Evolutionary conservation across 345 rosid species (phyloP), one percentile per base, ranked within the genome.

Genomic region (Heritiera fomes): DNA sequence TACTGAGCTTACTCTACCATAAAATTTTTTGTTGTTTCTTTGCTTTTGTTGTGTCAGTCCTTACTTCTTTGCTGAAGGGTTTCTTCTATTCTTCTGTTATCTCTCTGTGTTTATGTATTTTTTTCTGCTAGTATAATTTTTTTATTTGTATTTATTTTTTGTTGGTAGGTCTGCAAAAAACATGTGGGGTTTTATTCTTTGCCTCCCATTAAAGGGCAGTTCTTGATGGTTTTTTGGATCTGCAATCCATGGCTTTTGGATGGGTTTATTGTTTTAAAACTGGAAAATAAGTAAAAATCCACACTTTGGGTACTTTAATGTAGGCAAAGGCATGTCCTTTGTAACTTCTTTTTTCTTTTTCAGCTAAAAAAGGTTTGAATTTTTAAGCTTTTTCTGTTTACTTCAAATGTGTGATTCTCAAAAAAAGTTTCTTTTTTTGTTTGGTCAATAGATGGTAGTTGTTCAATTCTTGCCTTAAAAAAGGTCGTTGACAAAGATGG

Each of bases 401-500:
- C 76, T 75, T 80, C 43, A 40, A 75, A 79, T 76, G 82, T 43
- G 83, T 80, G 79, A 34, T 59, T 77, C 55, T 68, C 71, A 67
- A 12, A 73, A 67, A 12, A 73, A 80, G 78, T 82, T 15, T 30
- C 40, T 79, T 17, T 28, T 76, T 85, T 67, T 72, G 76, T 58
- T 64, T 78, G 77, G 78, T 84, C 68, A 77, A n/a, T 79, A 63
- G 55, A 82, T 81, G 85, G 60, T 73, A 75, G 79, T 75, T 71
- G 62, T 32, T 64, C 73, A 38, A 55, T 46, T 78, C 12, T 43
- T 58, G 40, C 61, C 73, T 7, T 70, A 10, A 38, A 18, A 68
- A 78, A 38, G 80, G 74, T 70, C n/a, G 74, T 70, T 47, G 28
- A 4, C 11, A 62, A 78, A 76, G 75, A 94, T 96, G 99, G 97